A percentile compares a stretch with the other conserved stretches of the same genome.
Conservation (phyloP, 2,329 filamentous ascomycete genomes). For the Xylaria hypoxylon region DNA sequence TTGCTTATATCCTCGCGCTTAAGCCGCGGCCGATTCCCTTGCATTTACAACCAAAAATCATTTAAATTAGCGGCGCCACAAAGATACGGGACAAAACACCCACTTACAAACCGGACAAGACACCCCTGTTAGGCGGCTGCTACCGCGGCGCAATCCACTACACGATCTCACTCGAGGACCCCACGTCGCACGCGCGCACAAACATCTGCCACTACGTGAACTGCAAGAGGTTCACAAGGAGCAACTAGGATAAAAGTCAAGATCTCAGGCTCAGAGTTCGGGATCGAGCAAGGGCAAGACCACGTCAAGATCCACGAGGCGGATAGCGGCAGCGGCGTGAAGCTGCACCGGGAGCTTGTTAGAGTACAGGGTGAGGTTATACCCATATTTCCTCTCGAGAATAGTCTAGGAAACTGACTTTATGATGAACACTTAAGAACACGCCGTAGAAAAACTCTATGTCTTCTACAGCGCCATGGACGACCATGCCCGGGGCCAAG, state of each 20-base stretch:
- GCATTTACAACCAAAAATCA: background rate
- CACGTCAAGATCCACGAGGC: slow-evolving; percentile 58
- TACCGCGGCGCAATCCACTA: slow-evolving; percentile 62
- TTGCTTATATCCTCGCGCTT: background rate
- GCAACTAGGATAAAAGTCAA: slow-evolving; percentile 65
- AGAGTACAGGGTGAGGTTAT: slow-evolving; percentile 60
- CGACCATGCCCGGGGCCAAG: slow-evolving; percentile 46
- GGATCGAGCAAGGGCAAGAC: slow-evolving; percentile 52
- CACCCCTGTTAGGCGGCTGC: slow-evolving; percentile 52
- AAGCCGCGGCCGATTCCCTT: background rate
- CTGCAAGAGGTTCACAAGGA: slow-evolving; percentile 66
- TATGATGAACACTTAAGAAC: slow-evolving; percentile 32
- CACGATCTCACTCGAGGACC: slow-evolving; percentile 56
- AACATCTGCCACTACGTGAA: slow-evolving; percentile 65
- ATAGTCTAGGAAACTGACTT: too few relatives aligned
- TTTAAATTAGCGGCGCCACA: too few relatives aligned
- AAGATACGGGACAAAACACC: too few relatives aligned
- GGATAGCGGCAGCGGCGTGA: slow-evolving; percentile 62
- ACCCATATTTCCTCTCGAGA: too few relatives aligned
- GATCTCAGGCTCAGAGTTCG: slow-evolving; percentile 58
- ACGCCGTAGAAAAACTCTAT: slow-evolving; percentile 47
- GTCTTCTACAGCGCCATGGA: slow-evolving; percentile 50
- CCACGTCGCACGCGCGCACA: slow-evolving; percentile 59
- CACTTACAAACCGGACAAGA: slow-evolving; percentile 28
- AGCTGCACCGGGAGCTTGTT: slow-evolving; percentile 63